A percentile compares a stretch with the other conserved stretches of the same genome.
Evolutionary conservation across 2,329 filamentous ascomycete genomes (phyloP).

Genomic region (Fusarium gaditjirri): DNA sequence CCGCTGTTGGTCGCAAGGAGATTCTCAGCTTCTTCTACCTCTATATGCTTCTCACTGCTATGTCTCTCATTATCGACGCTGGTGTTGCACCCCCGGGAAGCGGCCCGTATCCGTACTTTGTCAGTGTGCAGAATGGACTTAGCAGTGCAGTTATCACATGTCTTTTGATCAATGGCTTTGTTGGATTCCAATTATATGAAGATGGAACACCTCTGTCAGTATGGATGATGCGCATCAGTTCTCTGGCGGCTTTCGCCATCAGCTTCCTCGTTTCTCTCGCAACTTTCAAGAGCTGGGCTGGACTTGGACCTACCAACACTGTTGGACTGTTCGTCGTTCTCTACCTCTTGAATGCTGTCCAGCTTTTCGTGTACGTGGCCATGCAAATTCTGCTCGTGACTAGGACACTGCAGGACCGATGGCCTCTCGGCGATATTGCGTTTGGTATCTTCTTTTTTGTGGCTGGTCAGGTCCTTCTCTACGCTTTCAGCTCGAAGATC

Average conservation of each 20-base stretch:
- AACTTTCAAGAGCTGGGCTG: conserved; percentile 93
- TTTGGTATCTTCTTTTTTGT: conserved; percentile 94
- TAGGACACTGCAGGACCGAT: conserved; percentile 92
- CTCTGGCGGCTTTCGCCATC: conserved; percentile 83
- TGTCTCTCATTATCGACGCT: conserved; percentile 90
- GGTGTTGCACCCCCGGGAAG: conserved; percentile 90
- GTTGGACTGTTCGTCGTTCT: conserved; percentile 90
- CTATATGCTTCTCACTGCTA: conserved; percentile 89
- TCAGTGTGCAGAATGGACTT: conserved; percentile 85
- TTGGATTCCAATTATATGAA: conserved; percentile 98
- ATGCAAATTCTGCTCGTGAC: conserved; percentile 91
- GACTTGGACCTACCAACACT: conserved; percentile 85
- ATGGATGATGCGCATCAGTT: conserved; percentile 87
- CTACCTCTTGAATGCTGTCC: conserved; percentile 90
- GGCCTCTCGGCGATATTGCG: conserved; percentile 90
- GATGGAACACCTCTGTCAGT: conserved; percentile 93
- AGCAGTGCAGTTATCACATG: conserved; percentile 87
- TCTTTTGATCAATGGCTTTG: conserved; percentile 95
- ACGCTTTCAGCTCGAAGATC: conserved; percentile 86
- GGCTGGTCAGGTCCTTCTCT: conserved; percentile 90
- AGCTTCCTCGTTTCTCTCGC: conserved; percentile 88
- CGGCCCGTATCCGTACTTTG: conserved; percentile 87
- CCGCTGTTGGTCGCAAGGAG: conserved; percentile 83
- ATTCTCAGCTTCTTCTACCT: conserved; percentile 95
- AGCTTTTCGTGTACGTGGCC: conserved; percentile 83